phyloP scores from a whole-genome alignment of 345 rosid species.

The Raphanus sativus region DNA sequence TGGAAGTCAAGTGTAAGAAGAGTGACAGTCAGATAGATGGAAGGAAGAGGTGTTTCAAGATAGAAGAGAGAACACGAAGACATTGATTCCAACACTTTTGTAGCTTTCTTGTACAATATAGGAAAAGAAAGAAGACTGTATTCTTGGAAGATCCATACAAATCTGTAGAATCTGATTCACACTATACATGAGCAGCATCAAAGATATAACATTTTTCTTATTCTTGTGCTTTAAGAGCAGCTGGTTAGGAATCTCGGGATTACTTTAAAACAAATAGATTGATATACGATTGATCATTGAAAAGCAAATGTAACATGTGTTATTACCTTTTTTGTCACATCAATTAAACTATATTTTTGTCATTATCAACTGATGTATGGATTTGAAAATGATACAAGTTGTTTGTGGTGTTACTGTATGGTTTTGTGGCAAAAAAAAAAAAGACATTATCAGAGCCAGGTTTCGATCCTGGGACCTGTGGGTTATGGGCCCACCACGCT shows the following conservation, averaged over 20 bases:
- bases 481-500: constrained; percentile 88
- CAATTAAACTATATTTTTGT: constrained; percentile 21
- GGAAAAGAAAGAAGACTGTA: constrained; percentile 25
- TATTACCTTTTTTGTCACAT: neutral
- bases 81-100: constrained; percentile 13
- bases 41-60: constrained; percentile 27
- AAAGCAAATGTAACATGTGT: neutral
- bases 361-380: neutral
- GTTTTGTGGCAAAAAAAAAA: neutral
- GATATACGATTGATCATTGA: constrained; percentile 12
- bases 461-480: constrained; percentile 84
- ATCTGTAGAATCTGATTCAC: constrained; percentile 21
- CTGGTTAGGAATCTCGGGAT: neutral
- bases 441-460: constrained; percentile 47
- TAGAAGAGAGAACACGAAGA: constrained; percentile 19
- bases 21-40: constrained; percentile 16
- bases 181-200: constrained; percentile 22
- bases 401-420: neutral
- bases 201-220: constrained; percentile 13
- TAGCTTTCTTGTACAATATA: constrained; percentile 39
- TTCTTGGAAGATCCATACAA: constrained; percentile 25
- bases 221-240: constrained; percentile 12
- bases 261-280: neutral
- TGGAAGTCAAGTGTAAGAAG: constrained; percentile 19
- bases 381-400: neutral